A percentile compares a stretch with the other conserved stretches of the same genome.
Conservation (phyloP, 306 rosid genomes). For the Acacia crassicarpa region DNA sequence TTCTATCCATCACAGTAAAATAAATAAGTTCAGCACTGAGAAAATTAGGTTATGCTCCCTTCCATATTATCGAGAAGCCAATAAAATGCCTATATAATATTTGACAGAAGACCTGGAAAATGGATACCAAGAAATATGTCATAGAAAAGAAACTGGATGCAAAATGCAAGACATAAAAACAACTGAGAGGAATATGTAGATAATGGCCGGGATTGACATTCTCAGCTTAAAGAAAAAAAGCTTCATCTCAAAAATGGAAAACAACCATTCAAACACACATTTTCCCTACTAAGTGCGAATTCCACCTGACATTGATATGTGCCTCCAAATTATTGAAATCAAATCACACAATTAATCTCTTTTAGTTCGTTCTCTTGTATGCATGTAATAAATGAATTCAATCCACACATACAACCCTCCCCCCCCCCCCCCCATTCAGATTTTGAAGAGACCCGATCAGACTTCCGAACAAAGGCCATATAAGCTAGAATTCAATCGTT, state of each 20-base stretch:
- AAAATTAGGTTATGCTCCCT: not conserved
- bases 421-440: conserved; percentile 31
- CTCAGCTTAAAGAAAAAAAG: not conserved
- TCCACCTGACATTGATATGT: not conserved
- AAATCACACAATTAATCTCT: conserved; percentile 7
- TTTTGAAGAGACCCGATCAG: conserved; percentile 48
- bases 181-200: not conserved
- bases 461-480: conserved; percentile 10
- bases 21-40: not conserved
- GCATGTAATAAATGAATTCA: conserved; percentile 20
- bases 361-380: not conserved
- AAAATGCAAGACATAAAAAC: not conserved
- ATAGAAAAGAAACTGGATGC: not conserved
- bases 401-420: conserved; percentile 22
- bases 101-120: not conserved
- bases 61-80: not conserved
- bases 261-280: conserved; percentile 4
- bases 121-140: not conserved
- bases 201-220: not conserved
- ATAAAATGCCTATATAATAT: not conserved
- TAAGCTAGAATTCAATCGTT: conserved; percentile 28
- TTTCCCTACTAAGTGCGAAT: conserved; percentile 1
- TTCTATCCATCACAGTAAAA: not conserved
- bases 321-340: not conserved
- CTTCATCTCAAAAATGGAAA: conserved; percentile 15